Evolutionary conservation across 1,284 basidiomycete species (phyloP), one percentile per base, ranked within the genome.

Genomic region (Exobasidium rhododendri): DNA sequence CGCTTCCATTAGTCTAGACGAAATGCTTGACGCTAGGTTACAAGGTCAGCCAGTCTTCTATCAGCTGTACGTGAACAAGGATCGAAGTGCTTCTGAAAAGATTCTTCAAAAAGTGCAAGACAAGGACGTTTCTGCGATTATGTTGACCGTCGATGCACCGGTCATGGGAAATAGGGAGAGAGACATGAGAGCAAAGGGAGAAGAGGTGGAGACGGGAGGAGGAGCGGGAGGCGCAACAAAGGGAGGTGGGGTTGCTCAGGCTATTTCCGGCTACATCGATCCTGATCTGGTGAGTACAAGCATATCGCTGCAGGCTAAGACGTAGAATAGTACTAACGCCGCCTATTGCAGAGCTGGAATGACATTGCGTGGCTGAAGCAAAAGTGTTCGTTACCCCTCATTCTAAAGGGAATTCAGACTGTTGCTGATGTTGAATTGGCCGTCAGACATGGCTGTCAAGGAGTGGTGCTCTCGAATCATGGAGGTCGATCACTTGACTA

Each of bases 141-240:
- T 92, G 80, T 82, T 96, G 49, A 96, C 93, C 0, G 92, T 94
- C 2, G 93, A 96, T 81, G 91, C 92, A 5, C 84, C 91, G 3
- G 86, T 91, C 6, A 85, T 90, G 5, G 89, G 92, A 13, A 92
- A 93, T 75, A 85, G 92, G 44, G 93, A 96, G 80, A 81, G 86
- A 50, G 92, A 96, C 71, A 79, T 83, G 73, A 74, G 84, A 5
- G 64, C 74, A 5, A 81, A 82, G 62, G 78, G 79, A 14, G 78
- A 81, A 29, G 70, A 74, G 24, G 75, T 78, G 43, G 79, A 81
- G 35, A 79, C 75, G 24, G 81, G 80, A 26, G 77, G 80, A 49
- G 76, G 24, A 17, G 17, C 11, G 3, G 58, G 50, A n/a, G 54
- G 31, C 17, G 47, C n/a, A 50, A 58, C 43, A 65, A 66, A 53